Percentiles rank a stretch among this genome's conserved stretches.
Conservation (phyloP, 2,329 filamentous ascomycete species). For the Trichoderma brevicompactum region DNA sequence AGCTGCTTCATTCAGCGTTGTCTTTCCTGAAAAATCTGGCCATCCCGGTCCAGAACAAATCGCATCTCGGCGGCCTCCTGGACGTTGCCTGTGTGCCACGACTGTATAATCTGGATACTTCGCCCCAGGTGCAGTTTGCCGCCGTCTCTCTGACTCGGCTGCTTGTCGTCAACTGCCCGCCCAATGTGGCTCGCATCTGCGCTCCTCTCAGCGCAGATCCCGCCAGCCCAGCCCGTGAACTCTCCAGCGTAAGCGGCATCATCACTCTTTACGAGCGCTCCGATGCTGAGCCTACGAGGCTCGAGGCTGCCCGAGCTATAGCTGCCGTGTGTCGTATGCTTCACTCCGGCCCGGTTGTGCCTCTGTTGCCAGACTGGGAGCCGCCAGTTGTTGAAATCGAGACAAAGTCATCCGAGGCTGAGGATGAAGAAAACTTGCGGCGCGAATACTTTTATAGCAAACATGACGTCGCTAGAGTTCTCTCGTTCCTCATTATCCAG, state of each 20-base stretch:
- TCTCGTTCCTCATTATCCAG: conserved; percentile 60
- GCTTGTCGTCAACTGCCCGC: conserved; percentile 56
- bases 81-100: conserved; percentile 53
- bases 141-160: conserved; percentile 62
- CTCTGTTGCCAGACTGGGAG: conserved; percentile 43
- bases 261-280: conserved; percentile 45
- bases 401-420: neutral
- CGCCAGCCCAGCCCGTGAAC: conserved; percentile 33
- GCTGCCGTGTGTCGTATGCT: conserved; percentile 59
- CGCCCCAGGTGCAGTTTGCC: conserved; percentile 62
- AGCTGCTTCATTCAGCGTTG: conserved; percentile 61
- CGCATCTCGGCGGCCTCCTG: conserved; percentile 54
- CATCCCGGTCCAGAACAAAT: conserved; percentile 61
- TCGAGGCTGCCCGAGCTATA: conserved; percentile 61
- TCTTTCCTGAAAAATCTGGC: conserved; percentile 69
- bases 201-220: conserved; percentile 44
- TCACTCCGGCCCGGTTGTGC: conserved; percentile 47
- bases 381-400: conserved; percentile 37
- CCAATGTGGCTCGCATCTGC: conserved; percentile 58
- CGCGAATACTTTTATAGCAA: conserved; percentile 50
- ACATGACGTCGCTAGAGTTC: conserved; percentile 44
- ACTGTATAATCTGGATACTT: conserved; percentile 57
- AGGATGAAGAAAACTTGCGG: conserved; percentile 33
- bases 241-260: conserved; percentile 45
- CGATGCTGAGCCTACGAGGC: conserved; percentile 57